Evolutionary conservation across 768 basidiomycete species (phyloP).

Genomic region (Amyloporia xantha): DNA sequence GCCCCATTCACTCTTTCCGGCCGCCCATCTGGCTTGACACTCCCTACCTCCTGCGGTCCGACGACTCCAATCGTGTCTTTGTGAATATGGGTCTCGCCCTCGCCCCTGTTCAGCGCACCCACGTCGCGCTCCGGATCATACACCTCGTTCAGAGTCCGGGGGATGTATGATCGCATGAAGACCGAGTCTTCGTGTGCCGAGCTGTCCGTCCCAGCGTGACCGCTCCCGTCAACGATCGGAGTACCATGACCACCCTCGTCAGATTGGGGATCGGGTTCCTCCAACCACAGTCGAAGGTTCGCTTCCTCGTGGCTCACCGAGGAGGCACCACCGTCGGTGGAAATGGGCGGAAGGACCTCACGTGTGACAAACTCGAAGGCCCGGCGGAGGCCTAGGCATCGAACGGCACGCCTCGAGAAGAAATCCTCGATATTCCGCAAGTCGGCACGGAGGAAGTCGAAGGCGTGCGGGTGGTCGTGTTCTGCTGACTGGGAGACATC

Average conservation of each 20-base stretch:
- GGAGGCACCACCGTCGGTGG: constrained; percentile 20
- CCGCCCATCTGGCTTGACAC: constrained; percentile 13
- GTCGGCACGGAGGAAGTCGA: constrained; percentile 92
- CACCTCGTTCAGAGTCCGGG: constrained; percentile 85
- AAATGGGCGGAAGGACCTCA: constrained; percentile 35
- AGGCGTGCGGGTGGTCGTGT: constrained; percentile 94
- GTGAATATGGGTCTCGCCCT: constrained; percentile 75
- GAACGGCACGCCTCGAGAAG: constrained; percentile 71
- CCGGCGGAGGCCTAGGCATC: constrained; percentile 68
- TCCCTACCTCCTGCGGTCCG: constrained; percentile 22
- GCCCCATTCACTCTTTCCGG: constrained; percentile 21
- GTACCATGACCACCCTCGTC: constrained; percentile 7
- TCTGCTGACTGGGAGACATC: constrained; percentile 99
- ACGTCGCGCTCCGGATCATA: constrained; percentile 94
- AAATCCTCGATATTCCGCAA: constrained; percentile 92
- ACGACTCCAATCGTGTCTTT: constrained; percentile 84
- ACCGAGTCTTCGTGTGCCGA: constrained; percentile 76
- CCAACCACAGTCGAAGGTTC: constrained; percentile 43
- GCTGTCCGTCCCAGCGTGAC: not conserved
- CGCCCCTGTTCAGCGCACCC: constrained; percentile 62
- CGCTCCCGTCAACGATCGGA: not conserved
- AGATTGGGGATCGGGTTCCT: constrained; percentile 24
- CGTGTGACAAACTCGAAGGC: constrained; percentile 87
- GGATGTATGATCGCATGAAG: constrained; percentile 89
- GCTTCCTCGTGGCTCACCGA: constrained; percentile 11